phyloP scores from a whole-genome alignment of 495 filamentous ascomycete species.

The Thozetella sp. region DNA sequence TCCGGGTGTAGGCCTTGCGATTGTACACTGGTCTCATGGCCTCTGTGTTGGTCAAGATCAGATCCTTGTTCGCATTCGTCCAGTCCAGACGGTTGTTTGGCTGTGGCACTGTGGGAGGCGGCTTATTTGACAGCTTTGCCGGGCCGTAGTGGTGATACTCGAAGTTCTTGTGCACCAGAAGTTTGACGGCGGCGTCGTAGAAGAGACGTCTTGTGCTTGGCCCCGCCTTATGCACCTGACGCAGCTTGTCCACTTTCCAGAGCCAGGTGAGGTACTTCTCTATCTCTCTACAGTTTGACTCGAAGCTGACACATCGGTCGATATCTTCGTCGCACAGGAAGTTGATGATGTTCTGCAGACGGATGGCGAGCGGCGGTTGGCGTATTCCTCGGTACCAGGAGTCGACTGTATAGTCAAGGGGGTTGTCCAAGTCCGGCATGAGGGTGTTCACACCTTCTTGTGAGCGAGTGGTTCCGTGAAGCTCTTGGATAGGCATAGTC shows the following conservation, averaged over 20 bases:
- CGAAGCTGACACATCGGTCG: constrained; percentile 26
- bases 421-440: background rate
- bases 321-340: constrained; percentile 32
- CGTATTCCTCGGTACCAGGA: constrained; percentile 17
- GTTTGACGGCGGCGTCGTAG: constrained; percentile 19
- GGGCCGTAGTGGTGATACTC: constrained; percentile 19
- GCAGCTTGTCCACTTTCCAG: constrained; percentile 7
- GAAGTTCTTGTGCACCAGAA: constrained; percentile 21
- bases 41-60: background rate
- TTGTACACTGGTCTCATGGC: background rate
- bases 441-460: background rate
- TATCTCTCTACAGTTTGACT: constrained; percentile 13
- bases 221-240: constrained; percentile 16
- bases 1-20: background rate
- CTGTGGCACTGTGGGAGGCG: constrained; percentile 8
- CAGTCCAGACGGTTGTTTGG: constrained; percentile 20
- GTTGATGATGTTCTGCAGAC: constrained; percentile 21
- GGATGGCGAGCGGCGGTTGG: constrained; percentile 21
- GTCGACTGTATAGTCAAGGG: constrained; percentile 18
- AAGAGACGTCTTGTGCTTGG: constrained; percentile 15
- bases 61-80: constrained; percentile 8
- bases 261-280: constrained; percentile 28
- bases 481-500: background rate
- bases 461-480: background rate
- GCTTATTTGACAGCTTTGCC: constrained; percentile 9